Base-by-base conservation (phyloP, 768 basidiomycete species). In the Auricularia auricula-judae region DNA sequence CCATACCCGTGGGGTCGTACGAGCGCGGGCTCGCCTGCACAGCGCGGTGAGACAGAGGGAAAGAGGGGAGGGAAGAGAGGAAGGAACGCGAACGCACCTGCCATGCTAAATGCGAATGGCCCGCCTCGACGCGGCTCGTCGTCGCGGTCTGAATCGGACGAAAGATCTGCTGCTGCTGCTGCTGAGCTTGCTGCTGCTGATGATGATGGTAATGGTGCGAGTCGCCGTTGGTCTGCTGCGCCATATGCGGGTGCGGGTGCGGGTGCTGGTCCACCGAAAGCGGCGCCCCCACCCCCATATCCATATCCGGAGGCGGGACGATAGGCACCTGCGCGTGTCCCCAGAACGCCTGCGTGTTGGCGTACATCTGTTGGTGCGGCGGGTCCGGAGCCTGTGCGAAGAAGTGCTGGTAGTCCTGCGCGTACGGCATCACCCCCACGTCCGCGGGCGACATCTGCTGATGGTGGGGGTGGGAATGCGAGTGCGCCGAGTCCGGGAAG, bases 81-180 rank as follows among this genome's bases (percentile, higher is more conserved):
- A 18, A 44, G 1, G 3, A 44, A 43, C 8, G 11, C 11, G 18
- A 44, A 44, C 47, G 14, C 47, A 51, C 47, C 47, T 59, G 29
- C 56, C 56, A 59, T 29, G 21, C 16, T 59, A 59, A 59, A 59
- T 35, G 56, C 56, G 56, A 59, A 59, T 14, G 56, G 56, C 56
- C 56, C 56, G 23, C 34, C 29, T 14, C 34, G 16, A 10, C 56
- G 23, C 34, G 16, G 21, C 34, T 34, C 56, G 56, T 59, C 56
- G 23, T 59, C 23, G 23, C 29, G 3, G 29, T 59, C 56, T 14
- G 14, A 14, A 23, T 59, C 56, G 18, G 14, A 14, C 56, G 56
- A 59, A n/a, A 59, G 23, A 14, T 59, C 47, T 51, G 39, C 47
- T 8, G 47, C 29, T 29, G 23, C 23, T 29, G 29, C 29, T 29